Percentiles rank a stretch among this genome's conserved stretches.
Evolutionary conservation across 257 asterid species (phyloP).

Genomic region (Apocynum venetum): DNA sequence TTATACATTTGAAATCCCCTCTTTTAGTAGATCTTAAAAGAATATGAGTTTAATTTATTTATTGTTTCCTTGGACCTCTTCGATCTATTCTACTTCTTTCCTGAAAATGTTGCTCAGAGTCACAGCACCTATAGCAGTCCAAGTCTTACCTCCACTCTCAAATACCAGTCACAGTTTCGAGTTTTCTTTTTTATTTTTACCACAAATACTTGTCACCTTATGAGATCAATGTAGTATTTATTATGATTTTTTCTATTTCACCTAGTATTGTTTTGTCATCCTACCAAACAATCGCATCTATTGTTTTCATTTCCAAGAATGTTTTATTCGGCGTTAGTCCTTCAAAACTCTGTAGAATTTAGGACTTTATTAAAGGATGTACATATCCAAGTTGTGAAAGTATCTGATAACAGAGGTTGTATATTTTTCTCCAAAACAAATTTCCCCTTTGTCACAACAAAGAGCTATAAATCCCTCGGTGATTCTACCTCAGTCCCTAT

Average conservation of each 20-base stretch:
- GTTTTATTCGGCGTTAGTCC: background rate
- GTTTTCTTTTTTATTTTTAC: background rate
- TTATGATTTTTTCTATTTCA: background rate
- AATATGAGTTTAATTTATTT: background rate
- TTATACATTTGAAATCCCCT: background rate
- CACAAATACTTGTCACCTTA: background rate
- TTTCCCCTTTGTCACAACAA: background rate
- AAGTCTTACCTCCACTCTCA: background rate
- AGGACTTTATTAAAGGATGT: background rate
- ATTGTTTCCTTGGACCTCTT: background rate
- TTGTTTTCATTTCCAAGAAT: background rate
- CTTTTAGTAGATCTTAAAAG: background rate
- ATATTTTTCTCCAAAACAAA: no score
- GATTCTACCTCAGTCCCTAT: background rate
- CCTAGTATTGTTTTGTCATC: background rate
- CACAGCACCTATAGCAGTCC: background rate
- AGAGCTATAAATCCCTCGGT: background rate
- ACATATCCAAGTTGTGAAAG: background rate
- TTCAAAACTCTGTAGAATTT: background rate
- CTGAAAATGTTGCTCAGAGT: background rate
- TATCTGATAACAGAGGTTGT: background rate
- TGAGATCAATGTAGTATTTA: no score
- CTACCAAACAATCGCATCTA: background rate
- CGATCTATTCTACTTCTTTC: background rate
- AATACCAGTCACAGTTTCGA: background rate